These are phyloP conservation scores for Aaosphaeria arxii DNA, from an alignment of 2,329 filamentous ascomycete species.

Conservation along the genomic window DNA sequence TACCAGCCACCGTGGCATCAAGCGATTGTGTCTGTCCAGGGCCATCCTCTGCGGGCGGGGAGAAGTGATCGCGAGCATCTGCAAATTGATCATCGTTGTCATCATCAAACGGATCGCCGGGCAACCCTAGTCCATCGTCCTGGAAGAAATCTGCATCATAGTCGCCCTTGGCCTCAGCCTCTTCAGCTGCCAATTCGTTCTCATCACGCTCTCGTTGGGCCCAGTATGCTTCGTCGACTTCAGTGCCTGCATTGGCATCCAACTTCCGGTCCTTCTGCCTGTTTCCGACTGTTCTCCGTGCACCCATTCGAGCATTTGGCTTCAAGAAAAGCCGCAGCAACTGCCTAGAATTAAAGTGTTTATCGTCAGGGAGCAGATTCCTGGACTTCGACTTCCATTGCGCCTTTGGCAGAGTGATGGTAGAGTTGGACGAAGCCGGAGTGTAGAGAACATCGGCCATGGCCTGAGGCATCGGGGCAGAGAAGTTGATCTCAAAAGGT, in stretches of 20 bases:
- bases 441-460: constrained; percentile 78
- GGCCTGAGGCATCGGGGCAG: constrained; percentile 66
- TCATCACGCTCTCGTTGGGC: constrained; percentile 53
- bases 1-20: constrained; percentile 52
- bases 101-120: constrained; percentile 62
- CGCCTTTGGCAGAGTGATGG: constrained; percentile 84
- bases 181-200: constrained; percentile 45
- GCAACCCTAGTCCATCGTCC: constrained; percentile 73
- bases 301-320: constrained; percentile 80
- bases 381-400: constrained; percentile 94
- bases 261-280: constrained; percentile 14
- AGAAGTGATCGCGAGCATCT: constrained; percentile 77
- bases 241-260: constrained; percentile 61
- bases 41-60: constrained; percentile 60
- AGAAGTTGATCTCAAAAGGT: constrained; percentile 91
- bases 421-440: constrained; percentile 72
- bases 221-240: constrained; percentile 97
- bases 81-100: constrained; percentile 67
- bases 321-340: constrained; percentile 90
- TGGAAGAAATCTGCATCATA: constrained; percentile 99
- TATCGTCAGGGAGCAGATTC: constrained; percentile 93
- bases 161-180: constrained; percentile 64
- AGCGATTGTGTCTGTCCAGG: constrained; percentile 28
- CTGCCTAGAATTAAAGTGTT: constrained; percentile 94
- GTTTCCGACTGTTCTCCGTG: constrained; percentile 49